These are phyloP conservation scores for Amoeboradix gromovi DNA, from an alignment of 371 early-diverging fungal species.

Conservation along the genomic window DNA sequence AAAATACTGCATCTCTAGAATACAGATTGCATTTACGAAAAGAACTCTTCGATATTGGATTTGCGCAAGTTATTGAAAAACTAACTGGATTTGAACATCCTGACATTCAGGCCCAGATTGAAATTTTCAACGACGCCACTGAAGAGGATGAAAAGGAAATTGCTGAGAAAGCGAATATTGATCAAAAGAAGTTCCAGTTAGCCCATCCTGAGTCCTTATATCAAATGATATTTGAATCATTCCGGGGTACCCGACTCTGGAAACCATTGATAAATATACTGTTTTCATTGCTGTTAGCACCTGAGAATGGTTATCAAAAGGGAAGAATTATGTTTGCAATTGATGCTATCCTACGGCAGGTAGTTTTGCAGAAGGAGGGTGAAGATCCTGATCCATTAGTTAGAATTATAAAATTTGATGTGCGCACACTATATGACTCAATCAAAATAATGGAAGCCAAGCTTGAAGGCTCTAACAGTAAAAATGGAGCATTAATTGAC, in stretches of 20 bases:
- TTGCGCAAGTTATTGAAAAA: not conserved
- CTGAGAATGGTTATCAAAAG: not conserved
- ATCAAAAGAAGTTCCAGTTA: not conserved
- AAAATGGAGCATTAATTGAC: not conserved
- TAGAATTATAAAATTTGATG: not conserved
- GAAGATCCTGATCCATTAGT: not conserved
- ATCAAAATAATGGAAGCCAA: not conserved
- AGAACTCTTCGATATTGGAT: not conserved
- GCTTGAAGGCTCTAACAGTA: not conserved
- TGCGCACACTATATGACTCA: not conserved
- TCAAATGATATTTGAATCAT: not conserved
- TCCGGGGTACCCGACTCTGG: not conserved
- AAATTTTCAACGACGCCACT: not conserved
- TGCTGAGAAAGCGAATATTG: not conserved
- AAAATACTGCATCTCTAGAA: not conserved
- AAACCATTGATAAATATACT: not conserved
- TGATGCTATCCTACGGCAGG: not conserved
- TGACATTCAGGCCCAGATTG: not conserved
- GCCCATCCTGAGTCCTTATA: not conserved
- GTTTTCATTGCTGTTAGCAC: not conserved
- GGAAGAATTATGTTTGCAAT: not conserved
- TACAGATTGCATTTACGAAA: not conserved
- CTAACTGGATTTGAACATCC: not conserved
- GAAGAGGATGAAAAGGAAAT: not conserved
- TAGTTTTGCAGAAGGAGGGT: conserved; percentile 1